A percentile compares a stretch with the other conserved stretches of the same genome.
Evolutionary conservation across 768 basidiomycete genomes (phyloP).

Genomic region (Lactarius akahatsu): DNA sequence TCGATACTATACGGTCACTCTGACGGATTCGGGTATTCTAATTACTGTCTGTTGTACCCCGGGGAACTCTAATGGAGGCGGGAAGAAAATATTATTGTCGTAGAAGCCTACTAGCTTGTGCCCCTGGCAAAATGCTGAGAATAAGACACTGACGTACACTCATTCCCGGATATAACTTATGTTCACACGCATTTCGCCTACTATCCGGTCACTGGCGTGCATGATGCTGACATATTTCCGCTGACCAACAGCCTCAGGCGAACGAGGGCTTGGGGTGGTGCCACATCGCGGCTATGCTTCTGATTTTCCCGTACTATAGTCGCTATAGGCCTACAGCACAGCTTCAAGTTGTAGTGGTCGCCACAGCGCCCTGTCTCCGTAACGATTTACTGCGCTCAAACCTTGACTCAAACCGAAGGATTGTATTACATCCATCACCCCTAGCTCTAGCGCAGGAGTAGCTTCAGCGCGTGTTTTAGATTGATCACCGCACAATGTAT

Average conservation of each 20-base stretch:
- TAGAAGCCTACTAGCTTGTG: background rate
- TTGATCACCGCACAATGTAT: background rate
- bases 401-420: background rate
- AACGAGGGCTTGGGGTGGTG: background rate
- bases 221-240: too few relatives aligned
- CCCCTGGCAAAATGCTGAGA: background rate
- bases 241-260: background rate
- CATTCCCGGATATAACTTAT: background rate
- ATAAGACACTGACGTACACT: background rate
- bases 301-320: background rate
- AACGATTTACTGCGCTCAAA: background rate
- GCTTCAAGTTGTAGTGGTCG: background rate
- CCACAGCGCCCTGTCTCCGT: background rate
- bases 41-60: background rate
- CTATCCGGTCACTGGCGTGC: background rate
- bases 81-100: background rate
- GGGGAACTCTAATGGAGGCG: background rate
- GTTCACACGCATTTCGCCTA: background rate
- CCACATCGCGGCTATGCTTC: background rate
- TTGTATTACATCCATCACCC: background rate
- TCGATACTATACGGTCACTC: constrained; percentile 6
- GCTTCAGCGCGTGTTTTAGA: background rate
- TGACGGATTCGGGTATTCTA: constrained; percentile 1
- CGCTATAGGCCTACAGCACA: background rate
- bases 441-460: background rate